Evolutionary conservation across 2,329 filamentous ascomycete genomes (phyloP), one percentile per base, ranked within the genome.

Genomic region (Ophiostoma fasciatum): DNA sequence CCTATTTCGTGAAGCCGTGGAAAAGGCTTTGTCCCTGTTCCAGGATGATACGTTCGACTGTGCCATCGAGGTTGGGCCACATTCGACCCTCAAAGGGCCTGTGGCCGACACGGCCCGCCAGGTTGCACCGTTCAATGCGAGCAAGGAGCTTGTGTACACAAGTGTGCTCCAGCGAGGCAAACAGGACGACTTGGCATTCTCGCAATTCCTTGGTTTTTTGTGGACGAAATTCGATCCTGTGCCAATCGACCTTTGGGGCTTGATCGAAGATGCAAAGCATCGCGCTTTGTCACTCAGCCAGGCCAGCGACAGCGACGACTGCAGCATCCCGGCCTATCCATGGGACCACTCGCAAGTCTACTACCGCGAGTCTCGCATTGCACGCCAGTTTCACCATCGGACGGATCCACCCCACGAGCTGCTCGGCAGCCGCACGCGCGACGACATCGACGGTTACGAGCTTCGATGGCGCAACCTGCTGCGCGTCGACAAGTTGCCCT

Each of bases 161-260:
- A 52, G 54, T 3, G 22, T 57, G 0, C 48, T 61, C 0, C 38
- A 46, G 8, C 46, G 59, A 17, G 49, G 48, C 0, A 42, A 47
- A 14, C 48, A 53, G 9, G 54, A 56, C 15, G 45, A 47, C 2
- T 22, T 48, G 4, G 49, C 53, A 0, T 49, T 59, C 15, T 46
- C 53, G 1, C 40, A 55, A 0, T 58, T 57, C 23, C 43, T 59
- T 3, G 54, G 53, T 5, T 52, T 48, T 39, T 49, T 54, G 32
- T 55, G 55, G 54, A 43, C 47, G 4, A 43, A 46, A 4, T 53
- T 57, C 18, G 53, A 49, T 1, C 42, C 48, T 0, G 37, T 43
- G 1, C 42, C 46, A 0, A 15, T 45, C 7, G 38, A 46, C 4
- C 46, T 56, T 12, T 37, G 42, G 3, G 29, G 42, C 45, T 45